Percentiles rank a stretch among this genome's conserved stretches.
Evolutionary conservation across 1,139 yeast genomes (phyloP).

Genomic region (Debaryomyces fabryi): DNA sequence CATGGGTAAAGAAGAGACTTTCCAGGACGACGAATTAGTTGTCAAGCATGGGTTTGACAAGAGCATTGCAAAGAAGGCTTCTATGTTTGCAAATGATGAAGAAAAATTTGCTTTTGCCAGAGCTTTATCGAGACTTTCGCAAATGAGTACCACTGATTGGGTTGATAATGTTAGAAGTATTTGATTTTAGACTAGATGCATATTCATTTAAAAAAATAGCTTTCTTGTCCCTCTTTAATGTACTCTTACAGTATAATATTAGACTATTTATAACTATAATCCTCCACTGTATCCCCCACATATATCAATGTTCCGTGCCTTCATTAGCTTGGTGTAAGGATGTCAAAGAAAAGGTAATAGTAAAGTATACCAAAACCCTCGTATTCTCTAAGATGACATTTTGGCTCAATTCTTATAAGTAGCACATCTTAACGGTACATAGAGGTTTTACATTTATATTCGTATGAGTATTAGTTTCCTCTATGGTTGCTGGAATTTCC

Average conservation of each 20-base stretch:
- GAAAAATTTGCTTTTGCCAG: constrained; percentile 96
- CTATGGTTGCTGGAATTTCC: neutral
- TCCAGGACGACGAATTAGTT: constrained; percentile 64
- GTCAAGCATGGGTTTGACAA: constrained; percentile 74
- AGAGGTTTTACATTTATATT: neutral
- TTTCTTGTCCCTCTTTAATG: neutral
- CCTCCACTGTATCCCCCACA: neutral
- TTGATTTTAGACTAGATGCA: constrained; percentile 5
- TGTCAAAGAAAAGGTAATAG: neutral
- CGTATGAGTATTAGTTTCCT: neutral
- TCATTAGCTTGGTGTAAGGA: neutral
- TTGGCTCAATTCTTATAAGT: neutral
- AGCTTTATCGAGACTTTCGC: constrained; percentile 85
- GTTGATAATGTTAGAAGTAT: constrained; percentile 44
- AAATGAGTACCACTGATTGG: constrained; percentile 96
- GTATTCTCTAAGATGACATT: neutral
- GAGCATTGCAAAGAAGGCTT: constrained; percentile 72
- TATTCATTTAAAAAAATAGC: constrained; percentile 1
- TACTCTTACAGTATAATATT: neutral
- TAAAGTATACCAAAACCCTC: neutral
- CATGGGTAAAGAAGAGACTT: constrained; percentile 42
- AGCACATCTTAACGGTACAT: neutral
- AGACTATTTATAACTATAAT: neutral
- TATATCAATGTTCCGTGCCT: too few relatives aligned
- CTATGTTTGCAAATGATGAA: constrained; percentile 86